These are phyloP conservation scores for Persicaria maculosa DNA, from an alignment of 148 eudicot species.

Conservation along the genomic window DNA sequence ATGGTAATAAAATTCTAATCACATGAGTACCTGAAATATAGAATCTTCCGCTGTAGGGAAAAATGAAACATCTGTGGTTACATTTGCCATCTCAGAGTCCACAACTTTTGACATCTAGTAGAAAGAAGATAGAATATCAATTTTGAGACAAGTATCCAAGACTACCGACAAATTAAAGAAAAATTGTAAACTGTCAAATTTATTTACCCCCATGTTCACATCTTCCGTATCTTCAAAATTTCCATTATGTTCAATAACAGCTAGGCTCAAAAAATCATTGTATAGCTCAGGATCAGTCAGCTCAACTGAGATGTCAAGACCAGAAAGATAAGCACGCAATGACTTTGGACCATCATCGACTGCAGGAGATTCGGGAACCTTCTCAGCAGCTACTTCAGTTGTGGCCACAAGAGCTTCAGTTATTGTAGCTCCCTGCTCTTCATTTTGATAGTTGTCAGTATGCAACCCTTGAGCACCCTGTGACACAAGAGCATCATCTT, in stretches of 20 bases:
- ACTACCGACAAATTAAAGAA: conserved; percentile 6
- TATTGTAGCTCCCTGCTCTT: conserved; percentile 29
- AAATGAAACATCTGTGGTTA: conserved; percentile 27
- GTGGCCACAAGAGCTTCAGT: conserved; percentile 27
- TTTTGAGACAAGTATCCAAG: background rate
- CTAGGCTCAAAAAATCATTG: conserved; percentile 44
- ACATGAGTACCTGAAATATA: conserved; percentile 55
- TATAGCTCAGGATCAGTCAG: conserved; percentile 66
- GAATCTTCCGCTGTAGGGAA: conserved; percentile 48
- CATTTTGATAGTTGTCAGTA: conserved; percentile 30
- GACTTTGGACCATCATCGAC: conserved; percentile 31
- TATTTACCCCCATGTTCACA: conserved; percentile 46
- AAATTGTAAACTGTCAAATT: background rate
- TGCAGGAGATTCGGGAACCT: conserved; percentile 28
- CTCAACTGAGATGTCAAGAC: conserved; percentile 69
- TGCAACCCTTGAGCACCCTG: conserved; percentile 32
- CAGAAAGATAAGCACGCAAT: conserved; percentile 54
- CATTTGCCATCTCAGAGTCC: conserved; percentile 23
- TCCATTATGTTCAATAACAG: conserved; percentile 32
- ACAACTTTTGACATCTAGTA: conserved; percentile 33
- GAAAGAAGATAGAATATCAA: conserved; percentile 7
- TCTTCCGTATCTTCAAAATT: conserved; percentile 30
- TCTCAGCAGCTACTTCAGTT: conserved; percentile 29
- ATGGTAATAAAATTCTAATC: background rate
- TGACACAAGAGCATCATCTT: conserved; percentile 43